A percentile compares a stretch with the other conserved stretches of the same genome.
These are phyloP conservation scores for Alternaria gansuensis DNA, from an alignment of 2,329 filamentous ascomycete genomes.

Conservation along the genomic window DNA sequence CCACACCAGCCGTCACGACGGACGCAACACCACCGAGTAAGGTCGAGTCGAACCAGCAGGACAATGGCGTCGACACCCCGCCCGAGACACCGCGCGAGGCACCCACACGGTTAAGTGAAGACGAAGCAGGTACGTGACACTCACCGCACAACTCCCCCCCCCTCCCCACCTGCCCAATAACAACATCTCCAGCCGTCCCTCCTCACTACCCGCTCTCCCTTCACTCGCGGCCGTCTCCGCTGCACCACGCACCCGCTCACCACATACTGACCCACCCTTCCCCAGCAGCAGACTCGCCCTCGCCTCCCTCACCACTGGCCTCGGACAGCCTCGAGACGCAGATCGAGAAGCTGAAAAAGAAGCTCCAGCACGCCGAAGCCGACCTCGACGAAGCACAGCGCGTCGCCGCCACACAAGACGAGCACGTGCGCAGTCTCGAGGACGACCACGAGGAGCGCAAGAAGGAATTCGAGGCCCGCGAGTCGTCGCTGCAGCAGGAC, in stretches of 20 bases:
- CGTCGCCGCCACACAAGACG: slow-evolving; percentile 41
- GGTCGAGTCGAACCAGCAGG: slow-evolving; percentile 29
- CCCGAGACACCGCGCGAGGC: slow-evolving; percentile 46
- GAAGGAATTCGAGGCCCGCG: slow-evolving; percentile 44
- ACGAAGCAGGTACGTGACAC: slow-evolving; percentile 31
- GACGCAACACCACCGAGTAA: slow-evolving; percentile 35
- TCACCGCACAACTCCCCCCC: slow-evolving; percentile 14
- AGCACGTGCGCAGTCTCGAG: slow-evolving; percentile 44
- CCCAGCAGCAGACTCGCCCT: slow-evolving; percentile 38
- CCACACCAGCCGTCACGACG: slow-evolving; percentile 40
- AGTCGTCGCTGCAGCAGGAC: slow-evolving; percentile 44
- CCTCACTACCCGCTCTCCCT: slow-evolving; percentile 33
- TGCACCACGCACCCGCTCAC: slow-evolving; percentile 29
- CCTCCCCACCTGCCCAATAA: slow-evolving; percentile 37
- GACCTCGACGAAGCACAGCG: slow-evolving; percentile 50
- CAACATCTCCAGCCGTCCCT: slow-evolving; percentile 30
- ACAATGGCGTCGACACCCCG: slow-evolving; percentile 46
- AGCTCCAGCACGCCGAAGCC: slow-evolving; percentile 41
- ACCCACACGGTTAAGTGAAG: slow-evolving; percentile 21
- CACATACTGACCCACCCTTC: slow-evolving; percentile 35
- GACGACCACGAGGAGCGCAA: slow-evolving; percentile 47
- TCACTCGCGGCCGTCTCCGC: slow-evolving; percentile 24
- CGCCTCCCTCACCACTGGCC: slow-evolving; percentile 41
- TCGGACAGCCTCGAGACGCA: slow-evolving; percentile 44
- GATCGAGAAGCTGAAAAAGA: slow-evolving; percentile 46